A percentile compares a stretch with the other conserved stretches of the same genome.
These are phyloP conservation scores for Penium margaritaceum DNA, from an alignment of 139 green algal species.

Conservation along the genomic window DNA sequence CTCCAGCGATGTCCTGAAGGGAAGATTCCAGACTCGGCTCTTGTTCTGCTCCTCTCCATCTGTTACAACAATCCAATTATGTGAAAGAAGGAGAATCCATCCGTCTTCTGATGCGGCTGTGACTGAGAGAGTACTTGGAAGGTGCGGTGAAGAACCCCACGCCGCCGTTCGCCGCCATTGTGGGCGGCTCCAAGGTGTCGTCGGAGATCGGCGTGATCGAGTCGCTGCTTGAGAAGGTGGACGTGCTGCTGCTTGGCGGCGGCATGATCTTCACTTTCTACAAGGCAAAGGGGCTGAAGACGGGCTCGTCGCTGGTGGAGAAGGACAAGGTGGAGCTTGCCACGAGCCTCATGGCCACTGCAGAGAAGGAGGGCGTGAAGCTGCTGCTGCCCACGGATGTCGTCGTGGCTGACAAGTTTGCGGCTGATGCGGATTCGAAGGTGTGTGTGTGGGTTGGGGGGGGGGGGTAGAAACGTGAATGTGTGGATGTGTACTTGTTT, in stretches of 20 bases:
- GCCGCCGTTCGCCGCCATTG: conserved; percentile 89
- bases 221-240: conserved; percentile 80
- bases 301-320: conserved; percentile 91
- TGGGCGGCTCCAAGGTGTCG: conserved; percentile 96
- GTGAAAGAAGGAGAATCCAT: too few relatives aligned
- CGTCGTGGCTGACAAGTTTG: conserved; percentile 92
- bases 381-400: conserved; percentile 95
- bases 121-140: conserved; percentile 71
- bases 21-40: neutral
- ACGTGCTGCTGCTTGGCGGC: conserved; percentile 77
- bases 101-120: too few relatives aligned
- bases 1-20: neutral
- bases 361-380: conserved; percentile 74
- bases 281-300: conserved; percentile 74
- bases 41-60: neutral
- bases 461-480: neutral
- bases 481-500: too few relatives aligned
- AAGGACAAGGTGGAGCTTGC: conserved; percentile 97
- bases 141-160: conserved; percentile 81
- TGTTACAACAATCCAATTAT: too few relatives aligned
- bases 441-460: conserved; percentile 37
- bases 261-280: conserved; percentile 97
- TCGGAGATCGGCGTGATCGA: conserved; percentile 99
- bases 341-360: conserved; percentile 74
- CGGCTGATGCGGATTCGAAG: conserved; percentile 75